Conservation (phyloP, 768 basidiomycete genomes). For the Daedalea quercina region DNA sequence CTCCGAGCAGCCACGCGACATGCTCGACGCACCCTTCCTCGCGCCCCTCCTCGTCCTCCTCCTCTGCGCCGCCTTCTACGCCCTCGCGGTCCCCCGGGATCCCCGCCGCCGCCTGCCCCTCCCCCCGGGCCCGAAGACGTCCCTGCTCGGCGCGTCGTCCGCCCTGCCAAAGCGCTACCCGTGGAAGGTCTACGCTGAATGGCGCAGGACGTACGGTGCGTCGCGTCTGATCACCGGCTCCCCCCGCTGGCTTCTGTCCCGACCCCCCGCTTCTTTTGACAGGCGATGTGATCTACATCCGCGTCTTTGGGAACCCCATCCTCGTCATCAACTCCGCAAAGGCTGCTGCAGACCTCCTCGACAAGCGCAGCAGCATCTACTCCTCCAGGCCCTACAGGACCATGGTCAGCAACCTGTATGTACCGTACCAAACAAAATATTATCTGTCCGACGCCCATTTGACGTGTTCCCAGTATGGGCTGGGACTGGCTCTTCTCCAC, state of each 20-base stretch:
- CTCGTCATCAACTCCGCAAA: conserved; percentile 17
- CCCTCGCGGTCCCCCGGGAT: neutral
- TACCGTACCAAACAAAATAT: neutral
- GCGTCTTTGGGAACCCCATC: conserved; percentile 15
- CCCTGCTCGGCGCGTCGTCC: conserved; percentile 30
- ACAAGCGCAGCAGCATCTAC: conserved; percentile 20
- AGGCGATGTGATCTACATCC: conserved; percentile 20
- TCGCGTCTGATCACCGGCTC: conserved; percentile 4
- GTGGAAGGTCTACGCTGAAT: conserved; percentile 40
- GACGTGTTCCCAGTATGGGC: conserved; percentile 1
- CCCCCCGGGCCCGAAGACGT: conserved; percentile 37
- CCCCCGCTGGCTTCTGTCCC: neutral
- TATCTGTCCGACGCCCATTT: neutral
- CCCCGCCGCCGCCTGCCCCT: conserved; percentile 10
- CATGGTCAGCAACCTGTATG: conserved; percentile 19
- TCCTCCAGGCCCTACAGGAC: conserved; percentile 15
- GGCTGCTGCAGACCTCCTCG: conserved; percentile 17
- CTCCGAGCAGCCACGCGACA: too few species aligned
- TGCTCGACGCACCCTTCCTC: neutral
- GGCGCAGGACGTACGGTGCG: conserved; percentile 37
- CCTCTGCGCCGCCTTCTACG: conserved; percentile 7
- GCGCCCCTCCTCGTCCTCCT: conserved; percentile 1
- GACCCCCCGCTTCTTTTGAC: neutral
- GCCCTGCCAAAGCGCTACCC: conserved; percentile 31
- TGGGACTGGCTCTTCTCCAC: conserved; percentile 9